Base-by-base conservation (phyloP, 495 filamentous ascomycete genomes). In the Aspergillus nidulans region DNA sequence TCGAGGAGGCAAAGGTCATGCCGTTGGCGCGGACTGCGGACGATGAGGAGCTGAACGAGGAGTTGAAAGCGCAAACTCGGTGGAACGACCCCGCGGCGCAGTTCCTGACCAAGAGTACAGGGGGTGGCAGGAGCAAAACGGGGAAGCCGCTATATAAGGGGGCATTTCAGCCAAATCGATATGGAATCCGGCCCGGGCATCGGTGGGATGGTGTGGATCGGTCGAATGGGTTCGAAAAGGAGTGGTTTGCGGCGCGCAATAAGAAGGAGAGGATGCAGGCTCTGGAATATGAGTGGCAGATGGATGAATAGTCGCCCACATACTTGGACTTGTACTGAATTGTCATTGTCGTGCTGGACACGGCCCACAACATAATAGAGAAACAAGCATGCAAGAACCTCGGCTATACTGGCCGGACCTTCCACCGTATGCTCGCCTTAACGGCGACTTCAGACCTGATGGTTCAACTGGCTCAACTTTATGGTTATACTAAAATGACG, bases 171-270 rank as follows among this genome's bases (percentile, higher is more conserved):
- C 94, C 94, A 56, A 99, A 99, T 83, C 80, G 94, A 52, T 97
- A 96, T 79, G 89, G 90, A 16, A 97, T 97, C 57, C 73, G 85
- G 57, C 94, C 94, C 2, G 95, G 94, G 7, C 86, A 95, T 75
- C 73, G 87, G 62, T 99, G 94, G 94, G 94, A 99, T 82, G 95
- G 95, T 13, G 95, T 98, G 38, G 95, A 98, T 81, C 77, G 94
- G 59, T 78, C 87, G 19, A 98, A 89, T 77, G 91, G 92, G 39
- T 97, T 96, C 66, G 94, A 98, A 77, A 89, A 82, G 70, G 90
- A 97, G 71, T 87, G 90, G 78, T 97, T 97, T 74, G 85, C 86
- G 66, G 88, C 90, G 24, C 75, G 88, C 67, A 95, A 96, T 71
- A 72, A 81, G 66, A 83, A 79, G 69, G 81, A 81, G 65, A 83